Evolutionary conservation across 225 moss, liverwort and hornwort genomes (phyloP), one percentile per base, ranked within the genome.

Genomic region (Bryoerythrophyllum caledonicum): DNA sequence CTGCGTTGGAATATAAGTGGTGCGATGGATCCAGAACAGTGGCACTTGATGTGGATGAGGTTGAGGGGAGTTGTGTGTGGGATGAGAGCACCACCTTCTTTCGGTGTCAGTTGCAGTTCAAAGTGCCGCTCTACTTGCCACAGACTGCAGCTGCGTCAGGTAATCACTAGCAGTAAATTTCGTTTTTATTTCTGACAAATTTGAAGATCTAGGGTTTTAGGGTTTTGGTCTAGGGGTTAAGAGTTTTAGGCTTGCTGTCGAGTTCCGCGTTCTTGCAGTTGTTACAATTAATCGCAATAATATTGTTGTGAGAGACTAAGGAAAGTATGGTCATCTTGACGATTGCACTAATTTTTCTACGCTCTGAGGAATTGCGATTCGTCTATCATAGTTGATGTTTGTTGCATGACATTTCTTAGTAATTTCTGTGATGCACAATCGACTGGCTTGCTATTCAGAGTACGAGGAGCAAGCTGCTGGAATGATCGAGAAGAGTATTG

Each of bases 381-480:
- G 7, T 27, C 60, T 60, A 44, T 15, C n/a, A 8, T 57, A 20
- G 40, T 56, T 15, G 40, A 6, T 28, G 37, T 56, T 38, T 74
- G 54, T 28, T 28, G 51, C 60, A 23, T 73, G 58, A 11, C 11
- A 67, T 28, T 40, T 71, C 10, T 19, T 60, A 51, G 28, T 59
- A 23, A n/a, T 72, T 49, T 46, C 19, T 25, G 15, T 27, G 7
- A 48, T 71, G 60, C 26, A 57, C 7, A 12, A 15, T 23, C 51
- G 32, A 69, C 72, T 80, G 79, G 37, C 68, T 0, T 63, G 56
- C 63, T 40, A 0, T 57, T 53, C 83, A 93, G 93, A 90, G 63
- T 99, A 84, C 20, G 78, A 91, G 80, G 83, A 82, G 78, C 93
- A 89, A 76, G 80, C 89, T 67, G 63, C 46, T 20, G 83, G 80